A percentile compares a stretch with the other conserved stretches of the same genome.
phyloP scores from a whole-genome alignment of 495 filamentous ascomycete genomes.

The Penicillium pancosmium region DNA sequence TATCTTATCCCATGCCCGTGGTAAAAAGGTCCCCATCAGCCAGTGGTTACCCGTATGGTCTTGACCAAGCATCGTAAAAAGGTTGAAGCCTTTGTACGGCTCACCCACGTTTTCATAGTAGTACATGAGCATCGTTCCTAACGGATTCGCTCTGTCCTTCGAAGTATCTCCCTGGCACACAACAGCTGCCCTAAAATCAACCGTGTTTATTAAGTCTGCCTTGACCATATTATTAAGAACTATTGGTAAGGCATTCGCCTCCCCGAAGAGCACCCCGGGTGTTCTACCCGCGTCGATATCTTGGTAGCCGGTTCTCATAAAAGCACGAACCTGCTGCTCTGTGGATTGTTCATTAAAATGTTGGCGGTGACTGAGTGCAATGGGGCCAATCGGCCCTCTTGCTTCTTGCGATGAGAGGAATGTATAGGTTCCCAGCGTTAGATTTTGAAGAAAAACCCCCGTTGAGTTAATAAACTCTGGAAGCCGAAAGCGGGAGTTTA shows the following conservation, averaged over 20 bases:
- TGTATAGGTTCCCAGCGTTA: conserved; percentile 12
- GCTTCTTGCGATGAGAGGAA: conserved; percentile 10
- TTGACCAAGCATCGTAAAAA: conserved; percentile 16
- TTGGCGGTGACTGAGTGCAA: conserved; percentile 17
- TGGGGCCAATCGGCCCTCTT: conserved; percentile 5
- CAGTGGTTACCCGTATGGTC: conserved; percentile 18
- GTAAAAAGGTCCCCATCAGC: conserved; percentile 13
- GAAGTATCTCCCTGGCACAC: conserved; percentile 6
- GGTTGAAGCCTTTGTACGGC: conserved; percentile 7
- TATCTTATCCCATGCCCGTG: conserved; percentile 16
- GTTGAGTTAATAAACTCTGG: conserved; percentile 5
- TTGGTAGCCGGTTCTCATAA: conserved; percentile 6
- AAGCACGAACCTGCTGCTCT: conserved; percentile 5
- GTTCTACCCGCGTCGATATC: conserved; percentile 7
- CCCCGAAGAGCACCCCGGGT: conserved; percentile 13
- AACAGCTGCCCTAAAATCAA: conserved; percentile 14
- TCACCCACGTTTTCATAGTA: conserved; percentile 14
- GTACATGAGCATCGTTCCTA: conserved; percentile 17
- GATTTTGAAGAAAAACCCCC: conserved; percentile 19
- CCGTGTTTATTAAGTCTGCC: conserved; percentile 14
- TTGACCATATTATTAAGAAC: conserved; percentile 21
- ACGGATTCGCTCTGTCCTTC: conserved; percentile 12
- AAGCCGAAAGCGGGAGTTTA: conserved; percentile 12
- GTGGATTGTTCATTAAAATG: conserved; percentile 13
- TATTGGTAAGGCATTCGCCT: conserved; percentile 6